Conservation (phyloP, 108 stramenopile genomes). For the Aurantiochytrium sp. region DNA sequence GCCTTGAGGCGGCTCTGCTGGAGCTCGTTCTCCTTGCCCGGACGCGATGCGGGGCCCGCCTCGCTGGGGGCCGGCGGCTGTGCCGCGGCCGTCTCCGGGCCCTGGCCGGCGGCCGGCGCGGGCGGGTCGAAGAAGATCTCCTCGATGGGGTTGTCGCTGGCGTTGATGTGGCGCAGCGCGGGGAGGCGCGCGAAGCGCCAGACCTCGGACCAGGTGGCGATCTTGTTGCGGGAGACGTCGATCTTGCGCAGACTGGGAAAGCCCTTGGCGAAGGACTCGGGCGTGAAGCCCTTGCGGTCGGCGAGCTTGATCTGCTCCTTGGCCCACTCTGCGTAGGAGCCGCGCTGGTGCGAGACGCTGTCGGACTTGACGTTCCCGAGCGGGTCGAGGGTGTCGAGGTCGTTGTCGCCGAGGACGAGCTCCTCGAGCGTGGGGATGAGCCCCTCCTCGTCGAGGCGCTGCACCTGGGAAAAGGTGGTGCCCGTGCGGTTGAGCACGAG, state of each 20-base stretch:
- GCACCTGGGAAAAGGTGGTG: slow-evolving; percentile 4
- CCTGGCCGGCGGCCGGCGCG: not conserved
- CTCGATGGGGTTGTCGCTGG: slow-evolving; percentile 21
- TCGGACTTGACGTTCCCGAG: not conserved
- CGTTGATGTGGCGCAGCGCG: not conserved
- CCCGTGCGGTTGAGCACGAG: slow-evolving; percentile 23
- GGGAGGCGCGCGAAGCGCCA: not conserved
- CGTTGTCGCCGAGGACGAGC: slow-evolving; percentile 28
- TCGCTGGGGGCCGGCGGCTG: no score
- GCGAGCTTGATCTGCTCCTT: slow-evolving; percentile 13
- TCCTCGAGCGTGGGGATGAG: slow-evolving; percentile 5
- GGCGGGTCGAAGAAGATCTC: slow-evolving; percentile 16
- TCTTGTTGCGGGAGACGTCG: not conserved
- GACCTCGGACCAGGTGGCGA: slow-evolving; percentile 31
- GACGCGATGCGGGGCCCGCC: no score
- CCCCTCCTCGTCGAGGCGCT: slow-evolving; percentile 17
- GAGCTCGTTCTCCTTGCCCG: not conserved
- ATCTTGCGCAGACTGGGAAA: not conserved
- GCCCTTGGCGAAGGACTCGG: slow-evolving; percentile 30
- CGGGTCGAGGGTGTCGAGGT: slow-evolving; percentile 2
- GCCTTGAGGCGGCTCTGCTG: not conserved
- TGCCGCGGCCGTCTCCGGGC: no score
- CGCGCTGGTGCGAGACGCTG: not conserved
- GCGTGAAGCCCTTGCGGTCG: not conserved
- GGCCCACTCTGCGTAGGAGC: slow-evolving; percentile 23